Conservation (phyloP, 2,329 filamentous ascomycete genomes). For the Dothideomycetes sp. region DNA sequence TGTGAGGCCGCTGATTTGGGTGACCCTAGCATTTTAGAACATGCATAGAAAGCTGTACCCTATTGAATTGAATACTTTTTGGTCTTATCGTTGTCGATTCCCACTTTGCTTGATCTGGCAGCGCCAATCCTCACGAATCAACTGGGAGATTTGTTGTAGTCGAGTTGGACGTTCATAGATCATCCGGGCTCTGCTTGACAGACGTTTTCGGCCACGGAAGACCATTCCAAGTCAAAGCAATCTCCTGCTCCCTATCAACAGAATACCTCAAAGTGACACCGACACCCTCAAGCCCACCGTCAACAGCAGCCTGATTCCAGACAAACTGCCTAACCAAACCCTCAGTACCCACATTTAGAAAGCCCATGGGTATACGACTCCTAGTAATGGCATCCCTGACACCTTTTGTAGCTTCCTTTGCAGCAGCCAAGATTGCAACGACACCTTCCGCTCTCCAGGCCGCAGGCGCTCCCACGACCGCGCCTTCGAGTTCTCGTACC, state of each 20-base stretch:
- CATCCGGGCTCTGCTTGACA: no score
- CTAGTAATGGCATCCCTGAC: slow-evolving; percentile 62
- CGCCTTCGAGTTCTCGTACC: slow-evolving; percentile 70
- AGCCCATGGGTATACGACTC: slow-evolving; percentile 64
- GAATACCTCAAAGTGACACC: slow-evolving; percentile 17
- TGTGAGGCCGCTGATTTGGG: no score
- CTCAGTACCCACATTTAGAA: slow-evolving; percentile 49
- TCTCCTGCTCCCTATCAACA: slow-evolving; percentile 15
- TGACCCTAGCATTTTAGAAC: no score
- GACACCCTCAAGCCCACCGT: slow-evolving; percentile 51
- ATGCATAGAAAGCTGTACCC: no score
- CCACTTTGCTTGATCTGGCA: no score
- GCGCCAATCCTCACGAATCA: no score
- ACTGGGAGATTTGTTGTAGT: no score
- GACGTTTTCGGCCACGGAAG: slow-evolving; percentile 18
- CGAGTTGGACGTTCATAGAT: no score
- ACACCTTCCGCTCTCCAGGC: slow-evolving; percentile 60
- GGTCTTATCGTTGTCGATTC: no score
- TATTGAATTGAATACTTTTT: no score
- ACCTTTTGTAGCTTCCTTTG: slow-evolving; percentile 65
- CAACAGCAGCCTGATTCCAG: slow-evolving; percentile 59
- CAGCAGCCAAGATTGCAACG: slow-evolving; percentile 62
- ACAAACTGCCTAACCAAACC: slow-evolving; percentile 58
- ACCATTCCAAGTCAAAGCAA: slow-evolving; percentile 24
- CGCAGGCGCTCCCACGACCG: slow-evolving; percentile 62